Base-by-base conservation (phyloP, 164 flowering plant genomes). In the Aristolochia fimbriata region DNA sequence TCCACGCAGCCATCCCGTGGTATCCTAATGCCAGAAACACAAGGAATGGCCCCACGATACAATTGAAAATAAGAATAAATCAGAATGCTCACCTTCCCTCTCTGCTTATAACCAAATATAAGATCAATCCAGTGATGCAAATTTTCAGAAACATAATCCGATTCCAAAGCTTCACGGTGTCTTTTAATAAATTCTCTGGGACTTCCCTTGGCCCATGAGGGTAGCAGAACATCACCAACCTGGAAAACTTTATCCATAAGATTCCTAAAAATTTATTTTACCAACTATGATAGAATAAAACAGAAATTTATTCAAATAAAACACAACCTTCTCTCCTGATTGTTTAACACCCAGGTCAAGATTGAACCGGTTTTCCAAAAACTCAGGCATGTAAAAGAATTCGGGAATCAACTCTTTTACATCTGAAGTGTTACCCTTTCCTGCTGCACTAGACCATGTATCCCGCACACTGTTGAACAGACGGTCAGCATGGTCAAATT, bases 401-500 rank as follows among this genome's bases (percentile, higher is more conserved):
- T 91, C 99, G 41, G 99, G 99, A 76, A 94, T 87, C 64, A 91
- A 73, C 72, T 94, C 99, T 77, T 94, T 94, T 66, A 94, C 99
- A 72, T 94, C 99, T 9, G 99, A 94, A 37, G 99, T 94, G 73
- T 94, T 94, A 20, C 97, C 97, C 71, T 84, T 91, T 19, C 99
- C 99, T 65, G 97, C 86, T 41, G 97, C 99, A 80, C 99, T 94
- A 25, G 67, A 63, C 99, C 97, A 91, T 59, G 97, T 91, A 56
- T 94, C 99, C 64, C 82, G 75, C 58, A 94, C 62, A 73, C 88
- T 91, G 73, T 94, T 91, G 68, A 91, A 91, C 62, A 94, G 96
- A 66, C 99, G 99, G 73, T 94, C 99, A 58, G 99, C 99, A 82
- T 94, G 99, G 70, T 94, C 99, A 77, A 94, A 94, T 60, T 89